phyloP scores from a whole-genome alignment of 2,329 filamentous ascomycete species.

The Microascus cirrosus region DNA sequence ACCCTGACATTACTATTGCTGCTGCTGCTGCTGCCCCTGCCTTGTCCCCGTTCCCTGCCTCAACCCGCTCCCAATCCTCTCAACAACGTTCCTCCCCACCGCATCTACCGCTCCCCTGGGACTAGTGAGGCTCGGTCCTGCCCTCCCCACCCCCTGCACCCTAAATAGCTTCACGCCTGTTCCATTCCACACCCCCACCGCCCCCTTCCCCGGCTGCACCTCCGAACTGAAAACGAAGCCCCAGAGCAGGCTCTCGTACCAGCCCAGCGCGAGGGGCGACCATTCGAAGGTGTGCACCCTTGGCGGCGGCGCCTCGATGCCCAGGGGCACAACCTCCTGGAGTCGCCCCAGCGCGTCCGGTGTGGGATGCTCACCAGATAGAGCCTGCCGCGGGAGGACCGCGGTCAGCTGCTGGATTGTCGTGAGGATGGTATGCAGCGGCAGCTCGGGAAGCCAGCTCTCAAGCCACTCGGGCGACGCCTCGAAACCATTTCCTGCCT shows the following conservation, averaged over 20 bases:
- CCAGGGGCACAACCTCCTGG: slow-evolving; percentile 50
- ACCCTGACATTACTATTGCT: not conserved
- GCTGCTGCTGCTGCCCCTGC: not conserved
- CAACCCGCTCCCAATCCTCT: slow-evolving; percentile 64
- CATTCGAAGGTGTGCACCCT: slow-evolving; percentile 88
- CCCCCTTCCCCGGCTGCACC: slow-evolving; percentile 76
- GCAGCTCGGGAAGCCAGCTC: slow-evolving; percentile 83
- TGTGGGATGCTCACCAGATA: slow-evolving; percentile 28
- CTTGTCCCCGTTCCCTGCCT: slow-evolving; percentile 45
- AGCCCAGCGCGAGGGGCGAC: slow-evolving; percentile 80
- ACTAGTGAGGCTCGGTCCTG: slow-evolving; percentile 70
- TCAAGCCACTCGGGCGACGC: slow-evolving; percentile 83
- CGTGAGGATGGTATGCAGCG: slow-evolving; percentile 75
- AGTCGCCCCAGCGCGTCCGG: slow-evolving; percentile 42
- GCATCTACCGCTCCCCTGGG: slow-evolving; percentile 88
- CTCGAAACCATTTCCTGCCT: slow-evolving; percentile 50
- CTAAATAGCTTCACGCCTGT: slow-evolving; percentile 81
- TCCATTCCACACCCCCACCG: slow-evolving; percentile 88
- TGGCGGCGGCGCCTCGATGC: slow-evolving; percentile 63
- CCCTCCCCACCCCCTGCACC: slow-evolving; percentile 72
- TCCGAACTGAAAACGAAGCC: slow-evolving; percentile 84
- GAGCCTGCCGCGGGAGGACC: slow-evolving; percentile 40
- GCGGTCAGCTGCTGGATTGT: slow-evolving; percentile 57
- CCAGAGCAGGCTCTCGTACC: slow-evolving; percentile 95
- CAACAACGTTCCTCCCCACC: slow-evolving; percentile 81